Evolutionary conservation across 1,284 basidiomycete genomes (phyloP), one percentile per base, ranked within the genome.

Genomic region (Apiotrichum sp.): DNA sequence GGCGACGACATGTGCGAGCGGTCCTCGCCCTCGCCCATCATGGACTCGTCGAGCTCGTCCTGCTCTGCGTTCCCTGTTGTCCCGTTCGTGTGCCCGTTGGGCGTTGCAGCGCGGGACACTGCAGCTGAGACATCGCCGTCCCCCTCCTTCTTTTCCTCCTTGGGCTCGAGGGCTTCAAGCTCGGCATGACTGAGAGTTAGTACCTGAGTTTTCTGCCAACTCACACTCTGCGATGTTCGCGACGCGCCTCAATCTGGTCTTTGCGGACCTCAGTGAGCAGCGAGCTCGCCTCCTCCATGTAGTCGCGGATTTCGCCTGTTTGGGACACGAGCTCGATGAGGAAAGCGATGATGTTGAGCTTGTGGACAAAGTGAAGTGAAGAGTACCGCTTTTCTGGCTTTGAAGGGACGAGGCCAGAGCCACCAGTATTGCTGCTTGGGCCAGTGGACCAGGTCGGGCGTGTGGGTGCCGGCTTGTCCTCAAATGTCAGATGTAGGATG

Each of bases 171-270:
- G 2, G 65, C 70, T 29, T 70, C 70, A 32, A 61, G 65, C 51
- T 74, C 77, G 48, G 76, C 77, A 49, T 80, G 69, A 29, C 71
- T 74, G 55, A 6, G 3, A 33, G 46, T 54, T 34, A 57, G 53
- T 39, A 13, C n/a, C 10, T 13, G 40, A 41, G 40, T 45, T 14
- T n/a, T 3, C 8, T 10, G 4, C 45, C 42, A 34, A 83, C 89
- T 78, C 72, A 92, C 89, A 86, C 81, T 69, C 87, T 84, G 75
- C 90, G 93, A 77, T 87, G 87, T 64, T 86, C 81, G 59, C 93
- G 81, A 73, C 93, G 93, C 52, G 93, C 84, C 64, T 98, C 95
- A 39, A 95, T 89, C 74, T 93, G 90, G 74, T 95, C 91, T 78
- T 98, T 98, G 62, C 95, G 80, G 50, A 96, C 80, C 44, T 93